Base-by-base conservation (phyloP, 73 alveolate genomes). In the Tetrahymena borealis region DNA sequence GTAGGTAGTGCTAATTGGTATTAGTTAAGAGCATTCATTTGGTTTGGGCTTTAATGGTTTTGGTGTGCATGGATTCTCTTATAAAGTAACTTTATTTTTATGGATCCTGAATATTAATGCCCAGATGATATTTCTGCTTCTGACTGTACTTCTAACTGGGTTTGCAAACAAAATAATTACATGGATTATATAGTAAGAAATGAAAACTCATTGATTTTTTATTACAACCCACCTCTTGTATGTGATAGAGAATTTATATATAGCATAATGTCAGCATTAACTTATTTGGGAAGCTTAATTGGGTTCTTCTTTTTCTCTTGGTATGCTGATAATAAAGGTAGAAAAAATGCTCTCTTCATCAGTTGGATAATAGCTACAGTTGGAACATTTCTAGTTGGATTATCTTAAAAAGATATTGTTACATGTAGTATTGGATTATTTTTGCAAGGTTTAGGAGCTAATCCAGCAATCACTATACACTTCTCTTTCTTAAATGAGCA, bases 401-500 rank as follows among this genome's bases (percentile, higher is more conserved):
- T 60, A 24, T 60, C 85, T 60, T 35, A 60, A 60, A 60, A 60
- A 60, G 85, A 60, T 40, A 35, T 60, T 93, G 90, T 41, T 35
- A 93, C 78, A 90, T 41, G 90, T 12, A 92, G 93, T 12, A 40
- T 93, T 39, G 95, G 95, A 8, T 31, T 79, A 32, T 93, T 93
- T 85, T 85, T 93, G 7, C 28, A 39, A 32, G 95, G 95, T 11
- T 93, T 93, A 40, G 95, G 95, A 35, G 95, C 79, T 7, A 93
- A 93, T 40, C 95, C 95, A 31, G 36, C 93, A 15, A 93, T 93
- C 32, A 93, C 95, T 24, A 90, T 93, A 9, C 95, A 93, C 91
- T 93, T 78, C 43, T 79, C 95, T 18, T 93, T 93, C 43, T 79
- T 93, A 28, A 93, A 93, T 93, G 95, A 93, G 37, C 95, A 93